These are phyloP conservation scores for Talaromyces stipitatus DNA, from an alignment of 495 filamentous ascomycete species.

Conservation along the genomic window DNA sequence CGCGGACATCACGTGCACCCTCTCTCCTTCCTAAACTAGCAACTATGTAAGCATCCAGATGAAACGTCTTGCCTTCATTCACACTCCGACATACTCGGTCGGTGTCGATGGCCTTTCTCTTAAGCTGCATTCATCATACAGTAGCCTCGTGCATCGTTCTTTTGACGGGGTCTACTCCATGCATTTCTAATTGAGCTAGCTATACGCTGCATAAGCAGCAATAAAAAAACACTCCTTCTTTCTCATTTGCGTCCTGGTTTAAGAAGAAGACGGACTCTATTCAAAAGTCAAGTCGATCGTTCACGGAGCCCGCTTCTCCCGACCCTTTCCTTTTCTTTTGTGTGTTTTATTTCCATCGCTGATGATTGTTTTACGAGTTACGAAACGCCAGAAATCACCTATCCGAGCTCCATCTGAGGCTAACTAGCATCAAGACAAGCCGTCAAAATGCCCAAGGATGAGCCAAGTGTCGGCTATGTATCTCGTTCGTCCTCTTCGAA, in stretches of 20 bases:
- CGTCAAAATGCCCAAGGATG: neutral
- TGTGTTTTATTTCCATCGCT: neutral
- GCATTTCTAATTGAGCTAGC: neutral
- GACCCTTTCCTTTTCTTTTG: neutral
- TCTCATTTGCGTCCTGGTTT: neutral
- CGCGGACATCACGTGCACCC: neutral
- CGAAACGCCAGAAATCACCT: neutral
- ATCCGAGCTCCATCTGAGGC: neutral
- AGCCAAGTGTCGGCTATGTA: neutral
- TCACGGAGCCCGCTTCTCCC: neutral
- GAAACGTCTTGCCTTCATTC: neutral
- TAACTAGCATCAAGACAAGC: neutral
- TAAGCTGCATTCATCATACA: neutral
- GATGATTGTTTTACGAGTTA: neutral
- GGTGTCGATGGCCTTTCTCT: neutral
- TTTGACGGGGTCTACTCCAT: neutral
- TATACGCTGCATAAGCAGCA: neutral
- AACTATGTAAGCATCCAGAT: neutral
- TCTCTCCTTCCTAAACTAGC: constrained; percentile 5
- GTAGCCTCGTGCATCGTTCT: neutral
- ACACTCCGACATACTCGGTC: neutral
- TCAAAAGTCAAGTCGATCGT: neutral
- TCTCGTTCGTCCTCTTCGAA: neutral
- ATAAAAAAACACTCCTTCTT: neutral
- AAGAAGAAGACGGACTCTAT: neutral